A percentile compares a stretch with the other conserved stretches of the same genome.
phyloP scores from a whole-genome alignment of 2,329 filamentous ascomycete genomes.

The Teratosphaeria nubilosa region DNA sequence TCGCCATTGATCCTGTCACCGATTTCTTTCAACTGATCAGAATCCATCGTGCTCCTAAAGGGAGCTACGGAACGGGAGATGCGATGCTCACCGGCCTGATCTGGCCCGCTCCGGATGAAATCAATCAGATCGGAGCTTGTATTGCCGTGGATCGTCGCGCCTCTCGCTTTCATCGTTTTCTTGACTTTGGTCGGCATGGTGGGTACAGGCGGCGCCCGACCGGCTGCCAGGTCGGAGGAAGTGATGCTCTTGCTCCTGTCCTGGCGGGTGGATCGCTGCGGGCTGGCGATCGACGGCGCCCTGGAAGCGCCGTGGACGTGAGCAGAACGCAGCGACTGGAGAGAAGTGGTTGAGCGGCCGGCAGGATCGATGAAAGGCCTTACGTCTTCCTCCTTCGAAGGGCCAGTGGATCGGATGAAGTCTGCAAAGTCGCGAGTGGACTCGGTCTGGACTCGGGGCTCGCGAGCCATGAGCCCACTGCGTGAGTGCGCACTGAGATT shows the following conservation, averaged over 20 bases:
- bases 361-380: slow-evolving; percentile 5
- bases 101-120: slow-evolving; percentile 80
- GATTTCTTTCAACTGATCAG: slow-evolving; percentile 55
- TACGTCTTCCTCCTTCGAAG: slow-evolving; percentile 28
- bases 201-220: background rate
- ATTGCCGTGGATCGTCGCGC: slow-evolving; percentile 55
- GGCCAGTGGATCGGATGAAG: slow-evolving; percentile 79
- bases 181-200: slow-evolving; percentile 6
- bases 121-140: slow-evolving; percentile 84
- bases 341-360: slow-evolving; percentile 16
- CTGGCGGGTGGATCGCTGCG: background rate
- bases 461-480: slow-evolving; percentile 47
- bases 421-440: slow-evolving; percentile 76
- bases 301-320: slow-evolving; percentile 11
- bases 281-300: slow-evolving; percentile 12
- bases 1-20: slow-evolving; percentile 35
- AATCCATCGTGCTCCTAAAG: slow-evolving; percentile 77
- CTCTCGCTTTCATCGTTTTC: slow-evolving; percentile 17
- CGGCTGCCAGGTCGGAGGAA: background rate
- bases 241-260: slow-evolving; percentile 6
- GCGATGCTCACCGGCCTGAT: slow-evolving; percentile 48
- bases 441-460: slow-evolving; percentile 60
- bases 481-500: slow-evolving; percentile 22
- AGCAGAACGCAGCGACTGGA: slow-evolving; percentile 13
- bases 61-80: slow-evolving; percentile 77